Evolutionary conservation across 495 filamentous ascomycete genomes (phyloP).

Genomic region (Penicillium subrubescens): DNA sequence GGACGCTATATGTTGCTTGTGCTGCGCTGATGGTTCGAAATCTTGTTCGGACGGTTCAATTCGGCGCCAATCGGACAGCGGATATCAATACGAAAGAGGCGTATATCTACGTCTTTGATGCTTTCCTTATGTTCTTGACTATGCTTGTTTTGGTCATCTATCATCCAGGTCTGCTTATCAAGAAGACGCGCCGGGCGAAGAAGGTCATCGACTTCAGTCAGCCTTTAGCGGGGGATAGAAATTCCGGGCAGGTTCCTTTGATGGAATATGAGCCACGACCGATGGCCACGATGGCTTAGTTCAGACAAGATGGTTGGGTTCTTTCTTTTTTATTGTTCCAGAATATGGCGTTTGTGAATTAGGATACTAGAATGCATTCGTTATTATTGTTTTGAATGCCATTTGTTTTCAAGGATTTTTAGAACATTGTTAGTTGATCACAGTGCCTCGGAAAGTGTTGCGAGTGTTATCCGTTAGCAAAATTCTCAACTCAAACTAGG

Average conservation of each 20-base stretch:
- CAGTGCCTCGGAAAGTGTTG: too few relatives aligned
- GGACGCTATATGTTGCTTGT: slow-evolving; percentile 41
- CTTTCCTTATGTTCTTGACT: slow-evolving; percentile 32
- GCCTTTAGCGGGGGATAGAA: slow-evolving; percentile 4
- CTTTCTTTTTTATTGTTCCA: background rate
- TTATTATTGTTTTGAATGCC: background rate
- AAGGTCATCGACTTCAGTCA: slow-evolving; percentile 14
- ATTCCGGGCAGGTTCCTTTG: slow-evolving; percentile 21
- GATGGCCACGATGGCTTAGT: background rate
- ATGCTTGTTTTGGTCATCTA: slow-evolving; percentile 29
- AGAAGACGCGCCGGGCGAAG: slow-evolving; percentile 19
- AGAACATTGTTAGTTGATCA: too few relatives aligned
- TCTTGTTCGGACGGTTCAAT: slow-evolving; percentile 47
- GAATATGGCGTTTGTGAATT: background rate
- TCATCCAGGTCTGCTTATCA: slow-evolving; percentile 40
- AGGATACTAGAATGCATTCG: background rate
- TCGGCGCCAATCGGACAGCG: slow-evolving; percentile 24
- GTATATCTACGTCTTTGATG: slow-evolving; percentile 47
- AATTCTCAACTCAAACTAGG: too few relatives aligned
- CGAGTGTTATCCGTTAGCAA: too few relatives aligned
- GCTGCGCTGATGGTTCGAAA: slow-evolving; percentile 42
- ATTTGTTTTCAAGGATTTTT: too few relatives aligned
- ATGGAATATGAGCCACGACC: slow-evolving; percentile 13
- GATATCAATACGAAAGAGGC: slow-evolving; percentile 34
- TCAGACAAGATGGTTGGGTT: background rate